These are phyloP conservation scores for Brassica napus DNA, from an alignment of 345 rosid species.

Conservation along the genomic window DNA sequence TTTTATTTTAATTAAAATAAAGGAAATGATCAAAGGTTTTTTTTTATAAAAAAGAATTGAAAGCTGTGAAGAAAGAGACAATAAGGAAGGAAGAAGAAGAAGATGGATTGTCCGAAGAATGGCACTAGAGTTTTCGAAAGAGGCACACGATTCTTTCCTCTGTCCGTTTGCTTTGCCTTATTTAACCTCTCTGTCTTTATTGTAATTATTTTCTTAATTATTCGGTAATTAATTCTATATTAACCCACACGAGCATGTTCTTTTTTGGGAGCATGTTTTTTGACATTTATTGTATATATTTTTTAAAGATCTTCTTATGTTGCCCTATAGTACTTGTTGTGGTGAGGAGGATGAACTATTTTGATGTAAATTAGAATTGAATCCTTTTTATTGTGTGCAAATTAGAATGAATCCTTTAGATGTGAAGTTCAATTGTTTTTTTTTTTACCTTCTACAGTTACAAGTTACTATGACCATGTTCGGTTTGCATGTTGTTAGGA, in stretches of 20 bases:
- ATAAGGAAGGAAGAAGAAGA: background rate
- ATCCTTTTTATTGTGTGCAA: background rate
- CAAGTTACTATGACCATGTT: background rate
- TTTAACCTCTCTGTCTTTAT: slow-evolving; percentile 32
- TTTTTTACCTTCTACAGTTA: background rate
- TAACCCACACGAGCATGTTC: slow-evolving; percentile 26
- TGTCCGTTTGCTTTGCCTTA: slow-evolving; percentile 25
- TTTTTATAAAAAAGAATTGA: background rate
- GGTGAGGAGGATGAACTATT: background rate
- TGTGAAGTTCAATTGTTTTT: background rate
- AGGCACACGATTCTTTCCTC: slow-evolving; percentile 28
- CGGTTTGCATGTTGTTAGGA: background rate
- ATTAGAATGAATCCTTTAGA: background rate
- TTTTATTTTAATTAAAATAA: background rate
- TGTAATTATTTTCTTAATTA: background rate
- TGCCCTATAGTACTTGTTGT: background rate
- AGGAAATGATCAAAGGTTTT: slow-evolving; percentile 10
- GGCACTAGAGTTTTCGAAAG: slow-evolving; percentile 17
- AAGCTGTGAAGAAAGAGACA: slow-evolving; percentile 36
- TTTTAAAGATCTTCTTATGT: background rate
- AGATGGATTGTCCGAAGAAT: slow-evolving; percentile 25
- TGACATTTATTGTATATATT: background rate
- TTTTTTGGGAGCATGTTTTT: background rate
- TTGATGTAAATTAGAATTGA: background rate
- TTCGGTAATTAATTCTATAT: slow-evolving; percentile 26